Evolutionary conservation across 805 yeast species (phyloP), one percentile per base, ranked within the genome.

Genomic region (Clavispora vitiphila): DNA sequence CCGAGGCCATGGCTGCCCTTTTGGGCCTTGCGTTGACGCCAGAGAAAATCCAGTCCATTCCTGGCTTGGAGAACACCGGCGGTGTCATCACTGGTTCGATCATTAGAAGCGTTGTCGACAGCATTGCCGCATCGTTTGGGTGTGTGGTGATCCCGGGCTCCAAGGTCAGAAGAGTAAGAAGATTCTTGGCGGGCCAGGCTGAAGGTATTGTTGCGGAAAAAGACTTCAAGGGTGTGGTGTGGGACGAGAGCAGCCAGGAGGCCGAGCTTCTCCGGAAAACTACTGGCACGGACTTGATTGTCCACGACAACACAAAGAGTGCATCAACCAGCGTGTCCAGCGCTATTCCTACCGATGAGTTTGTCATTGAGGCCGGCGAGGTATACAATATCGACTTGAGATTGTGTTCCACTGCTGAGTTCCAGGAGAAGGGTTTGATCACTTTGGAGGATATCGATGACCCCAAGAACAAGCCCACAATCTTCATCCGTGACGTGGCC

Each of bases 161-260:
- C 18, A 82, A 87, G 61, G 86, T 93, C 34, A 83, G 99, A 68
- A 78, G 96, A 62, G 76, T 90, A 43, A 79, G 96, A 71, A 79
- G 98, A 59, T 93, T 91, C 56, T 77, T 93, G 58, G 95, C 96
- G 30, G 99, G 99, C 40, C 99, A 93, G 71, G 83, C 90, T 44
- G 95, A 88, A 58, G 93, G 89, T 60, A 71, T 89, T 41, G 93
- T 89, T 49, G 91, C 90, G 29, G 99, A 91, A 69, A 77, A 81
- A 58, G 96, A 87, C 51, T 86, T 85, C 67, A 90, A 91, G 65
- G 96, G 96, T 58, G 95, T 90, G 41, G 84, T 77, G 21, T 86
- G 95, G 95, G 76, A 83, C 40, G 95, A 86, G 66, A 72, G 81
- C 29, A 85, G 85, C 62, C 93, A 85, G 65, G 95, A 86, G 66